Percentiles rank a stretch among this genome's conserved stretches.
phyloP scores from a whole-genome alignment of 495 filamentous ascomycete species.

The Lasiosphaeriaceae sp. region DNA sequence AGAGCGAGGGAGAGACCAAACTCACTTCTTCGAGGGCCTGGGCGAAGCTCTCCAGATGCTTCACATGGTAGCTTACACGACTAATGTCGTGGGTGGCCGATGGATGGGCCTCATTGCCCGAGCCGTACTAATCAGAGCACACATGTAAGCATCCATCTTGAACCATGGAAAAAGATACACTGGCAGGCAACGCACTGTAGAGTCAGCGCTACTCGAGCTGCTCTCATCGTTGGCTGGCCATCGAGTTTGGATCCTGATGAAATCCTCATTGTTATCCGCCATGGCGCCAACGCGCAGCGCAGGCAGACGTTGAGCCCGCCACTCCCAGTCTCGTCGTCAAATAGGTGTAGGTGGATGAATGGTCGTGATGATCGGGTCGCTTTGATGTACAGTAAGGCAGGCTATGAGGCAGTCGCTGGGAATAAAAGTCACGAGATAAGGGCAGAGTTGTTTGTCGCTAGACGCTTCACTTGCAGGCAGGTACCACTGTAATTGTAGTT shows the following conservation, averaged over 20 bases:
- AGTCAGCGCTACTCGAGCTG: slow-evolving; percentile 44
- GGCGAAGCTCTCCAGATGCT: slow-evolving; percentile 46
- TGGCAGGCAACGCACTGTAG: slow-evolving; percentile 36
- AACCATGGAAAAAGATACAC: too few relatives aligned
- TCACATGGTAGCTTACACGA: slow-evolving; percentile 50
- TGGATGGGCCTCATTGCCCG: slow-evolving; percentile 34
- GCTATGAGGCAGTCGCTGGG: too few relatives aligned
- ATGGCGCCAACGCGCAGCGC: neutral
- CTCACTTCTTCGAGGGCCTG: slow-evolving; percentile 45
- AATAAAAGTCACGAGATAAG: too few relatives aligned
- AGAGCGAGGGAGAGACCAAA: slow-evolving; percentile 5
- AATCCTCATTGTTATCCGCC: slow-evolving; percentile 32
- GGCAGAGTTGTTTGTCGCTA: too few relatives aligned
- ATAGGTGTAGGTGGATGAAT: too few relatives aligned
- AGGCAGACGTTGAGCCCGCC: neutral
- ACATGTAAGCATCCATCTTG: slow-evolving; percentile 7
- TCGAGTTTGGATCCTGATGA: slow-evolving; percentile 43
- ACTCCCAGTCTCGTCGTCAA: too few relatives aligned
- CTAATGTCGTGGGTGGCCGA: slow-evolving; percentile 49
- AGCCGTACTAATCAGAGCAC: slow-evolving; percentile 38
- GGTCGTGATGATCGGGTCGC: too few relatives aligned
- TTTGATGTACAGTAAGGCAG: too few relatives aligned
- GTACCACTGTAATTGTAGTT: neutral
- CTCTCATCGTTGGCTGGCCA: slow-evolving; percentile 34
- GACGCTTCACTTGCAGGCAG: neutral